Evolutionary conservation across 1,139 yeast species (phyloP), one percentile per base, ranked within the genome.

Genomic region (Pichia sp.): DNA sequence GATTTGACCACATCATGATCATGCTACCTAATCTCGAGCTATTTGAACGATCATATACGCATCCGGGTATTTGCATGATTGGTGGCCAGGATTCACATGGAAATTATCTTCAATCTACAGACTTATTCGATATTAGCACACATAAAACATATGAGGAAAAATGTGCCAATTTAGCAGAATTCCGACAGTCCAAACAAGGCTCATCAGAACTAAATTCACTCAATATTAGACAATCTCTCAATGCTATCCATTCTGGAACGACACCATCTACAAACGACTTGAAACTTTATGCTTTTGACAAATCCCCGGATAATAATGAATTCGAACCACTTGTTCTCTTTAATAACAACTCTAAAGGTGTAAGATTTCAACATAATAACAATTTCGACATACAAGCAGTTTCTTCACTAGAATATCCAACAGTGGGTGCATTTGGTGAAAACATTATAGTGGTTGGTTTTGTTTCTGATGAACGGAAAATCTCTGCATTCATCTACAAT

Each of bases 391-490:
- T 38, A 8, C 20, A 34, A 6, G 34, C 18, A 9, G 37, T 50
- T 8, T 38, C 50, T 1, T 34, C 36, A 15, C 24, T 84, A 41
- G 63, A 70, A 31, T 76, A 70, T 54, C 86, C 88, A 6, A 72
- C 79, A 0, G 81, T 84, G 22, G 86, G 82, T 2, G 59, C 73
- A 10, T 83, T 83, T 60, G 89, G 90, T 7, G 80, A 80, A 48
- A 82, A 81, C 56, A 59, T 83, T 17, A 76, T 84, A 8, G 68
- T 83, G 2, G 71, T 79, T 1, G 93, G 93, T 0, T 81, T 76
- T 49, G 62, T 76, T 42, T 74, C 78, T 22, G 65, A 67, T 21
- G 84, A 80, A 47, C 71, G 68, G 50, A 79, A 78, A 53, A 76
- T 84, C 34, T 75, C 82, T 6, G 70, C 78, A 39, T 83, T 72